Evolutionary conservation across 2,329 filamentous ascomycete species (phyloP).

Genomic region (Talaromyces piceae): DNA sequence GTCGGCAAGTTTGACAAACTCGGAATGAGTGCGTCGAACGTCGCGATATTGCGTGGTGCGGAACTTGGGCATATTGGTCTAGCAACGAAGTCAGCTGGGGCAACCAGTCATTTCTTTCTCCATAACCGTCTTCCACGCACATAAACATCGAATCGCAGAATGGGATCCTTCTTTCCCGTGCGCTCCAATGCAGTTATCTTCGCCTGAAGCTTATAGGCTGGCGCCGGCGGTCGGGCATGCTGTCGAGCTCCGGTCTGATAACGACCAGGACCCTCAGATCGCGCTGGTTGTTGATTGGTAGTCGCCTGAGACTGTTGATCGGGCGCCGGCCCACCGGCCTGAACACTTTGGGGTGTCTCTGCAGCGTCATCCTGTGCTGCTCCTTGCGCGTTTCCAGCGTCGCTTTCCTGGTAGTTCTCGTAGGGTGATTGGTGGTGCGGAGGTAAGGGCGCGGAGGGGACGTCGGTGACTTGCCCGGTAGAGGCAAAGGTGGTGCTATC

Average conservation of each 20-base stretch:
- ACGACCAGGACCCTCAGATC: constrained; percentile 38
- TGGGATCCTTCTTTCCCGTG: constrained; percentile 90
- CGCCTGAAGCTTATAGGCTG: constrained; percentile 78
- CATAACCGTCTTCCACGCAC: constrained; percentile 47
- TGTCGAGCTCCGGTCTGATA: constrained; percentile 39
- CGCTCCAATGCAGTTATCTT: constrained; percentile 93
- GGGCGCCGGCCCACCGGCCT: constrained; percentile 32
- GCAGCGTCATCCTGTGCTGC: constrained; percentile 38
- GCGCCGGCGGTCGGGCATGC: constrained; percentile 43
- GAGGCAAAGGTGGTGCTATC: constrained; percentile 35
- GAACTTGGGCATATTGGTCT: constrained; percentile 99
- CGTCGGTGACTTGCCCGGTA: constrained; percentile 25
- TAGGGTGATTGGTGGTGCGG: constrained; percentile 30
- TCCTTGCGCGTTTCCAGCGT: constrained; percentile 3
- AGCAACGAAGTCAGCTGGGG: constrained; percentile 10
- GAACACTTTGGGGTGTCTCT: constrained; percentile 33
- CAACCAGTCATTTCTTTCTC: neutral
- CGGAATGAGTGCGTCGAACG: constrained; percentile 87
- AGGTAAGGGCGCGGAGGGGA: constrained; percentile 36
- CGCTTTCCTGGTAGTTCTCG: constrained; percentile 16
- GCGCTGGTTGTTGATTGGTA: constrained; percentile 29
- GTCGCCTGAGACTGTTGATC: constrained; percentile 32
- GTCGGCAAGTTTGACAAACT: constrained; percentile 93
- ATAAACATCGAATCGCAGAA: constrained; percentile 91
- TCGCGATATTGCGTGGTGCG: constrained; percentile 97